phyloP scores from a whole-genome alignment of 805 yeast genomes.

The Kuraishia hungarica region DNA sequence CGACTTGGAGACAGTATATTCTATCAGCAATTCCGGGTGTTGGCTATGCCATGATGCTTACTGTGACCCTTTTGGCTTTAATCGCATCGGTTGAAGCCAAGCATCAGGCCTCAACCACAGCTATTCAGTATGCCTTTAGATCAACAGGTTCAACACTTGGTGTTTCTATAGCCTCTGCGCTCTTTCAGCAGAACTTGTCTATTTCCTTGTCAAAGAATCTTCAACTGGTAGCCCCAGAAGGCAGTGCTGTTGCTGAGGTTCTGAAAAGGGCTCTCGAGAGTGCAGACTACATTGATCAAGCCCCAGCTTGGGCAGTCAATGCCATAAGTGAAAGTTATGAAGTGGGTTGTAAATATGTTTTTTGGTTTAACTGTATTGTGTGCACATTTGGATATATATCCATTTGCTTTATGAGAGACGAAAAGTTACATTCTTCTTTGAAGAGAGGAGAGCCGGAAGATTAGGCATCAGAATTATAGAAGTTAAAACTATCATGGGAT shows the following conservation, averaged over 20 bases:
- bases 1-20: conserved; percentile 27
- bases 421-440: conserved; percentile 44
- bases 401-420: conserved; percentile 45
- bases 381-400: conserved; percentile 30
- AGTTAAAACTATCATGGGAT: too few relatives aligned
- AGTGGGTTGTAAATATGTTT: conserved; percentile 43
- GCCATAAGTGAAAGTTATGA: conserved; percentile 45
- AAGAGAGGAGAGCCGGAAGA: conserved; percentile 21
- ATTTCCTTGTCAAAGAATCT: conserved; percentile 15
- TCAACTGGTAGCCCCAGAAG: conserved; percentile 22
- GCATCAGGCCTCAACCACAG: conserved; percentile 73
- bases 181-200: conserved; percentile 45
- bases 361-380: conserved; percentile 29
- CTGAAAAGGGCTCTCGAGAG: conserved; percentile 46
- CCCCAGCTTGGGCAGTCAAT: conserved; percentile 42
- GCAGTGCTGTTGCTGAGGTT: conserved; percentile 29
- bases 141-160: conserved; percentile 85
- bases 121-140: conserved; percentile 78
- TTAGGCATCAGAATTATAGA: not conserved
- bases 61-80: conserved; percentile 60
- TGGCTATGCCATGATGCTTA: conserved; percentile 55
- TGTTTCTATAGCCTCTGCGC: conserved; percentile 59
- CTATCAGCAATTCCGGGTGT: conserved; percentile 45
- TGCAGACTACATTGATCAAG: conserved; percentile 43
- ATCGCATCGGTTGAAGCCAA: conserved; percentile 63